phyloP scores from a whole-genome alignment of 805 yeast species.

The Kuraishia hungarica region DNA sequence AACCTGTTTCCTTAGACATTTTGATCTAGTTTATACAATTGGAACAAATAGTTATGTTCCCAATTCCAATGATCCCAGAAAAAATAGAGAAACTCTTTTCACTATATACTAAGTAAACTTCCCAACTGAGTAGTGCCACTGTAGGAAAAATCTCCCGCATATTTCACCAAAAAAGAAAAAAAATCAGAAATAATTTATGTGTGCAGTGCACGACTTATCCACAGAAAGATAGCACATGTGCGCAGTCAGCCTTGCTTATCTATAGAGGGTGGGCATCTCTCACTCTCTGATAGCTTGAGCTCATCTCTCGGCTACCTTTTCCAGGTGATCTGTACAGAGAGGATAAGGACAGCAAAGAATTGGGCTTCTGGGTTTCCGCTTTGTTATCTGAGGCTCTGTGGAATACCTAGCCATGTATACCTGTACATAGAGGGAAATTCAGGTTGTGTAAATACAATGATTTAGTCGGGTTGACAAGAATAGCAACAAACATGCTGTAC shows the following conservation, averaged over 20 bases:
- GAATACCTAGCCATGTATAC: no score
- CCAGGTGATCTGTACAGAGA: no score
- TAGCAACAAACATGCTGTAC: no score
- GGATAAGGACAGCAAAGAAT: no score
- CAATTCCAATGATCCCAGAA: not conserved
- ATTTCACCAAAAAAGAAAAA: not conserved
- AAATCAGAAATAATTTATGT: no score
- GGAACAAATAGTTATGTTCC: no score
- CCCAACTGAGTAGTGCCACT: not conserved
- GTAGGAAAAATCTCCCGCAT: not conserved
- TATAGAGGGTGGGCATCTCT: not conserved
- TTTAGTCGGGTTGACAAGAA: no score
- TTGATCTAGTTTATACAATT: not conserved
- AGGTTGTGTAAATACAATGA: no score
- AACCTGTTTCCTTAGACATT: slow-evolving; percentile 13
- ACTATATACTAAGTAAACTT: not conserved
- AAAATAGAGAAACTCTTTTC: not conserved
- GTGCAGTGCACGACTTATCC: not conserved
- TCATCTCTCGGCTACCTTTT: not conserved
- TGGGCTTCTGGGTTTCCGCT: no score
- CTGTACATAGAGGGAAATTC: no score
- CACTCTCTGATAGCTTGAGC: not conserved
- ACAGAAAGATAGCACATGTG: slow-evolving; percentile 2
- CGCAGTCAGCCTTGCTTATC: not conserved
- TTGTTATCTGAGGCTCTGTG: no score